Evolutionary conservation across 164 flowering plant species (phyloP).

Genomic region (Stephania yunnanensis): DNA sequence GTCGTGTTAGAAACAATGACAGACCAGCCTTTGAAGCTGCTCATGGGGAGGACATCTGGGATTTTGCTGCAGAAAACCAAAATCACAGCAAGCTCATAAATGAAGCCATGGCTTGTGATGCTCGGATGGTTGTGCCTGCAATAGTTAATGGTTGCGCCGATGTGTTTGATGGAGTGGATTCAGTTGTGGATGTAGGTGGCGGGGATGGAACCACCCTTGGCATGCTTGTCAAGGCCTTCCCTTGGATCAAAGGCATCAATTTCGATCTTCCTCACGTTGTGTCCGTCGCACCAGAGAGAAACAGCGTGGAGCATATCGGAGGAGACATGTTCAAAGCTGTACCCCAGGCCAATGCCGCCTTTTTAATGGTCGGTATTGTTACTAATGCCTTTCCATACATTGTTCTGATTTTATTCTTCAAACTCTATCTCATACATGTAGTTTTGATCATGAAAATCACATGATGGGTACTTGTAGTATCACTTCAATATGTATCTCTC

Average conservation of each 20-base stretch:
- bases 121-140: conserved; percentile 1
- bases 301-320: background rate
- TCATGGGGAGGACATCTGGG: conserved; percentile 4
- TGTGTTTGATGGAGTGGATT: background rate
- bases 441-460: too few species aligned
- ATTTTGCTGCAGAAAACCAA: background rate
- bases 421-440: too few species aligned
- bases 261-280: conserved; percentile 10
- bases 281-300: conserved; percentile 5
- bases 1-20: background rate
- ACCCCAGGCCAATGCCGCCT: conserved; percentile 9
- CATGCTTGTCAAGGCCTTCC: conserved; percentile 7
- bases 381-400: too few species aligned
- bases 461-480: too few species aligned
- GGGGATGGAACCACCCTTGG: conserved; percentile 4
- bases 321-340: conserved; percentile 8
- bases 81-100: conserved; percentile 4
- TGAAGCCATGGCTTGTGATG: conserved; percentile 9
- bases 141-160: conserved; percentile 2
- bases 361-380: background rate
- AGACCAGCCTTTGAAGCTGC: conserved; percentile 7
- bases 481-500: too few species aligned
- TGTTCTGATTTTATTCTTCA: too few species aligned
- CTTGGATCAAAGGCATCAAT: conserved; percentile 12
- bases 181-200: conserved; percentile 11